Evolutionary conservation across 768 basidiomycete genomes (phyloP), one percentile per base, ranked within the genome.

Genomic region (Collybiopsis confluens): DNA sequence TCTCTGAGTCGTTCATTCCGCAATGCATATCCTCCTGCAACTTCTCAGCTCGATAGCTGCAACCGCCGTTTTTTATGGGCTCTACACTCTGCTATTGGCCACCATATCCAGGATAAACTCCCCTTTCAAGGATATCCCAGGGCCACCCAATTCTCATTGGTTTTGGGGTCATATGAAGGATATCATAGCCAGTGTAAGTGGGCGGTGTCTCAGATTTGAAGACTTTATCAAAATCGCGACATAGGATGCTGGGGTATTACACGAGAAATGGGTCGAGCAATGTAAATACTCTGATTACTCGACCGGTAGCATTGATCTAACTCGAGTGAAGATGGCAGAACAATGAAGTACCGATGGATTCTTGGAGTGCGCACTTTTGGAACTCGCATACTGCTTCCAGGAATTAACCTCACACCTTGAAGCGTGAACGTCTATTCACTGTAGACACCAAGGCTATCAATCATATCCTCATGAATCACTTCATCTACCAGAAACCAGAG

Each of bases 371-470:
- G 69, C 57, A n/a, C 38, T 28, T n/a, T 26, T 35, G 9, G 8
- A 16, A n/a, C 30, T 10, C 30, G 28, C 23, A 18, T 23, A 3
- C 23, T 21, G 20, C 30, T 13, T 11, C 20, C 35, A 15, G 15
- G 13, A 21, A 30, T n/a, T n/a, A n/a, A 6, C 47, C 30, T 38
- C 30, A 4, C 6, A 11, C 4, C 5, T 18, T 38, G 15, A 45
- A 74, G 71, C 41, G 48, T 7, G 48, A 65, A 24, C 73, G 78
- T 5, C 64, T 89, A 9, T 76, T 75, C 62, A 87, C 85, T 0
- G 64, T 73, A 48, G 90, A 90, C 59, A 69, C 79, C 0, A 78
- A 79, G 24, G 88, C 86, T 0, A 36, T 91, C 33, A 75, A 77
- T 40, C 82, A 90, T 58, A 71, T 92, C 47, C 69, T 92, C 13